Conservation (phyloP, 768 basidiomycete genomes). For the Lactarius evosmus region DNA sequence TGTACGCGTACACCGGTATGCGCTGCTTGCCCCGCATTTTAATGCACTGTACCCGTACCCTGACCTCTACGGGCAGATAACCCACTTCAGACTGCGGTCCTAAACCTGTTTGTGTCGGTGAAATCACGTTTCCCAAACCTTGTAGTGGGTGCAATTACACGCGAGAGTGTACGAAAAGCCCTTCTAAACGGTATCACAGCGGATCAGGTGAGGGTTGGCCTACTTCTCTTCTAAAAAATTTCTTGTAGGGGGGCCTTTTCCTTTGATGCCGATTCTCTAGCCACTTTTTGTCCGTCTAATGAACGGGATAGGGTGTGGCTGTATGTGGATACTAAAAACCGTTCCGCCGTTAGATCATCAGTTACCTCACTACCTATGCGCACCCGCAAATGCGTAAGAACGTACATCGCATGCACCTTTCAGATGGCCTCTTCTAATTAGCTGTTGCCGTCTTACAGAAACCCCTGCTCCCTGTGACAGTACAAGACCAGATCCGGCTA, state of each 20-base stretch:
- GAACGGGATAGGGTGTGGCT: not conserved
- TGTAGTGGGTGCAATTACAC: slow-evolving; percentile 92
- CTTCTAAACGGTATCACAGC: slow-evolving; percentile 94
- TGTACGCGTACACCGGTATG: slow-evolving; percentile 96
- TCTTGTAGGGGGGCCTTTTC: not conserved
- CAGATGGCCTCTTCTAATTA: slow-evolving; percentile 2
- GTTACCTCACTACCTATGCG: slow-evolving; percentile 90
- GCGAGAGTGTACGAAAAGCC: slow-evolving; percentile 93
- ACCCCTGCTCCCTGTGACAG: slow-evolving; percentile 91
- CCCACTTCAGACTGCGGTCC: slow-evolving; percentile 90
- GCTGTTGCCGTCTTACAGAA: slow-evolving; percentile 49
- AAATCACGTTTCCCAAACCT: slow-evolving; percentile 96
- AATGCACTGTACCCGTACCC: not conserved
- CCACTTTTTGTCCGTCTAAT: not conserved
- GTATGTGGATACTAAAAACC: slow-evolving; percentile 2
- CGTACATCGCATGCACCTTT: slow-evolving; percentile 42
- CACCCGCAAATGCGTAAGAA: slow-evolving; percentile 98
- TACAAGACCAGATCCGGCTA: slow-evolving; percentile 95
- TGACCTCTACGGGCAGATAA: slow-evolving; percentile 58
- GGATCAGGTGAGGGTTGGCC: slow-evolving; percentile 68
- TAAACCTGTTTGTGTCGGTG: slow-evolving; percentile 89
- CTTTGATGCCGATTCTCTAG: not conserved
- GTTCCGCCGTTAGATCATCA: slow-evolving; percentile 69
- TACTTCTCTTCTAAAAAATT: not conserved
- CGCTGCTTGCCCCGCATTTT: not conserved